phyloP scores from a whole-genome alignment of 2,329 filamentous ascomycete genomes.

The Fusarium poae region DNA sequence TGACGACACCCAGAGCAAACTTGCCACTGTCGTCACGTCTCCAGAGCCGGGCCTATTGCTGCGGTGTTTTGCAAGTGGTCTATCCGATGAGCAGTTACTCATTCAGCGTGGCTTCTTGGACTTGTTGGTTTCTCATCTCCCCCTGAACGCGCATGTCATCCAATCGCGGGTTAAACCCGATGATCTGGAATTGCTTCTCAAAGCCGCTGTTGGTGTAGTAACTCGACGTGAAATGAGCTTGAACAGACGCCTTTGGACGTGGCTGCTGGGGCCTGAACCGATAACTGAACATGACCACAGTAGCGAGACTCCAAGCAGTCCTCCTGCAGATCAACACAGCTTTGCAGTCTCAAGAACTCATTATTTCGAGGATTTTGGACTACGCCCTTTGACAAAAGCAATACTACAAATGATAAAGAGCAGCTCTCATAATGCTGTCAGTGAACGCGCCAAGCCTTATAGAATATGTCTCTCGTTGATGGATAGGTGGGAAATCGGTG shows the following conservation, averaged over 20 bases:
- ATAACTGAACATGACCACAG: conserved; percentile 62
- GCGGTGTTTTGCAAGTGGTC: conserved; percentile 90
- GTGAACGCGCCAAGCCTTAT: conserved; percentile 85
- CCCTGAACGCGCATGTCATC: conserved; percentile 84
- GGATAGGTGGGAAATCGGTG: conserved; percentile 98
- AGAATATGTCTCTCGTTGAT: conserved; percentile 94
- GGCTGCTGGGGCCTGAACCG: conserved; percentile 87
- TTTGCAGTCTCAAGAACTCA: conserved; percentile 72
- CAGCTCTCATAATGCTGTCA: conserved; percentile 49
- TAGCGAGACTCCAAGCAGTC: conserved; percentile 60
- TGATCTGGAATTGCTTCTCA: conserved; percentile 85
- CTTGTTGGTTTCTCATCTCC: conserved; percentile 88
- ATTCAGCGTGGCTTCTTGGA: conserved; percentile 96
- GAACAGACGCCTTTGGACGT: conserved; percentile 94
- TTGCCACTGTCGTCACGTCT: conserved; percentile 78
- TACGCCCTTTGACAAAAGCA: conserved; percentile 79
- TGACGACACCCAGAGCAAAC: conserved; percentile 60
- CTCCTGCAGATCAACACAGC: conserved; percentile 59
- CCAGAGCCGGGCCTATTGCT: conserved; percentile 93
- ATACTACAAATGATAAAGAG: conserved; percentile 80
- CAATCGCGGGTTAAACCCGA: conserved; percentile 78
- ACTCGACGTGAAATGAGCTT: conserved; percentile 94
- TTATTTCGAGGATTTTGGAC: conserved; percentile 86
- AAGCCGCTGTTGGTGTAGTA: conserved; percentile 88
- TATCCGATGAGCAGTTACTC: conserved; percentile 87